These are phyloP conservation scores for Colletotrichum somersetense DNA, from an alignment of 2,329 filamentous ascomycete species.

Conservation along the genomic window DNA sequence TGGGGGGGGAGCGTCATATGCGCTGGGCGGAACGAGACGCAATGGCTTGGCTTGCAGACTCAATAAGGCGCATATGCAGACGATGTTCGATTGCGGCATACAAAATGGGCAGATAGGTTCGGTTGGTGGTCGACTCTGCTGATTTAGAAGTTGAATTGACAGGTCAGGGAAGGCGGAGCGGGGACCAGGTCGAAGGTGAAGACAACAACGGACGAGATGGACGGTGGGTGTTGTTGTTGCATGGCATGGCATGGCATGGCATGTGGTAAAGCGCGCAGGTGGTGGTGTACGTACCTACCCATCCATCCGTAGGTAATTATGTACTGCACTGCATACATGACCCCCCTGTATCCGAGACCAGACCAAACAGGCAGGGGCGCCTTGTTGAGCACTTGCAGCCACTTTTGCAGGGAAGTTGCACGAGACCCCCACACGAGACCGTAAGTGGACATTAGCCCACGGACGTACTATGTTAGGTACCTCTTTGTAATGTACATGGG, in stretches of 20 bases:
- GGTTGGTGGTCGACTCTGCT: constrained; percentile 4
- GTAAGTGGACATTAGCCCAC: constrained; percentile 21
- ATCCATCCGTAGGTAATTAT: too few species aligned
- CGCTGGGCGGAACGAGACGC: constrained; percentile 31
- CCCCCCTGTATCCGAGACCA: constrained; percentile 20
- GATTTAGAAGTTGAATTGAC: constrained; percentile 23
- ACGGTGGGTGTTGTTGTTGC: background rate
- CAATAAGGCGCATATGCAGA: constrained; percentile 24
- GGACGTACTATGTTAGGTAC: too few species aligned
- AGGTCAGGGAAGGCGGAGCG: constrained; percentile 7
- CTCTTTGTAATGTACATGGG: too few species aligned
- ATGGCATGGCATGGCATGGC: constrained; percentile 31
- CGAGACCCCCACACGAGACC: constrained; percentile 36
- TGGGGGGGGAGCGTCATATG: constrained; percentile 14
- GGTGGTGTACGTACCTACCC: background rate
- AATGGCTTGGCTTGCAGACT: constrained; percentile 20
- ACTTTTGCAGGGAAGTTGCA: constrained; percentile 28
- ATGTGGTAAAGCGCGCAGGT: background rate
- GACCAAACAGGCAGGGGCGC: constrained; percentile 21
- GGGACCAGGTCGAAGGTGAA: constrained; percentile 1
- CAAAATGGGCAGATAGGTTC: background rate
- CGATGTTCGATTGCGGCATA: constrained; percentile 5
- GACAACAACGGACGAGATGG: constrained; percentile 6
- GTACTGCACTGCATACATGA: too few species aligned
- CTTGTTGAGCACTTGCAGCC: constrained; percentile 29